A percentile compares a stretch with the other conserved stretches of the same genome.
These are phyloP conservation scores for Podospora conica DNA, from an alignment of 495 filamentous ascomycete species.

Conservation along the genomic window DNA sequence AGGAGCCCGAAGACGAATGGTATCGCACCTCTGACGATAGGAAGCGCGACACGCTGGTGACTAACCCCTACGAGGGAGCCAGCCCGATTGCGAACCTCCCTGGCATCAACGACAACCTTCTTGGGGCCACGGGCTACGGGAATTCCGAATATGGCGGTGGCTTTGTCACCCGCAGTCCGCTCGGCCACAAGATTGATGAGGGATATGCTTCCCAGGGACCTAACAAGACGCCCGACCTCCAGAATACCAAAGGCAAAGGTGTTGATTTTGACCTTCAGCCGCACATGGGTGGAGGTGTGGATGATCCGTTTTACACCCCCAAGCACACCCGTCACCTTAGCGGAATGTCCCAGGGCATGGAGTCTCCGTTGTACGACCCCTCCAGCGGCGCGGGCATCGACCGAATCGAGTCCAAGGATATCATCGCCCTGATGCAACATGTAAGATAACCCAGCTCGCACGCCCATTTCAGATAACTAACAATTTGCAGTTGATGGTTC, in stretches of 20 bases:
- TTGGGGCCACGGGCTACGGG: constrained; percentile 33
- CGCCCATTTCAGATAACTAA: constrained; percentile 28
- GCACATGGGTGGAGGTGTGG: constrained; percentile 46
- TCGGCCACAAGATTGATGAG: constrained; percentile 58
- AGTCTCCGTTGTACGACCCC: constrained; percentile 83
- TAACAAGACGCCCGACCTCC: constrained; percentile 58
- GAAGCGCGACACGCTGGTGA: constrained; percentile 52
- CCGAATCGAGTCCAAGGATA: constrained; percentile 91
- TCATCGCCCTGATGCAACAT: constrained; percentile 96
- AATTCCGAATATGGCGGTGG: constrained; percentile 31
- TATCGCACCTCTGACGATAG: constrained; percentile 48
- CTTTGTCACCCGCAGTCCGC: constrained; percentile 42
- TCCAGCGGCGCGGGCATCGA: constrained; percentile 86
- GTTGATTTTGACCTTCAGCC: constrained; percentile 52
- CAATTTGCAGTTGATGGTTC: constrained; percentile 72
- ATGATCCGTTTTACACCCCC: constrained; percentile 53
- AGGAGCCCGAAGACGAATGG: constrained; percentile 51
- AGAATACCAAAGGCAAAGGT: constrained; percentile 48
- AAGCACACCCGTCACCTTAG: constrained; percentile 69
- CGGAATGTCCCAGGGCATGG: constrained; percentile 85
- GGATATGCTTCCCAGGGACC: constrained; percentile 84
- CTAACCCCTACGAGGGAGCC: constrained; percentile 53
- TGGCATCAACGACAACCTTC: constrained; percentile 42
- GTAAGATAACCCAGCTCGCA: constrained; percentile 41
- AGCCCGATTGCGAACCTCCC: constrained; percentile 48